phyloP scores from a whole-genome alignment of 176 grass and related monocot genomes.

The Saccharum officinarum region DNA sequence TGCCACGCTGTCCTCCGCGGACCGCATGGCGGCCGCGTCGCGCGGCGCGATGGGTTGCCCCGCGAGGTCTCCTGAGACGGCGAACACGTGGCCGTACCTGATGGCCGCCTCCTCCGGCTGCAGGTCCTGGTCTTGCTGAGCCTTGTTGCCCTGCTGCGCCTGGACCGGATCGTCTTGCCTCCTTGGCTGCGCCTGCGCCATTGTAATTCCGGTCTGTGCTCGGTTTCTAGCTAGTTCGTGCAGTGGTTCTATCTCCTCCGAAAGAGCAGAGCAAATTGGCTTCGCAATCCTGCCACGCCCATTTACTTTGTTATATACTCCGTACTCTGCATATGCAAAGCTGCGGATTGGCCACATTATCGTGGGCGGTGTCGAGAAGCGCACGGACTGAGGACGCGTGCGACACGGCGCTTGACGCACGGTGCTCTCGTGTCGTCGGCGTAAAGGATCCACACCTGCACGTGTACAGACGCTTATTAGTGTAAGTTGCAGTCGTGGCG shows the following conservation, averaged over 20 bases:
- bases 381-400: not conserved
- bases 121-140: not conserved
- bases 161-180: not conserved
- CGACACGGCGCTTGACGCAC: not conserved
- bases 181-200: constrained; percentile 26
- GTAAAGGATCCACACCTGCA: not conserved
- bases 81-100: constrained; percentile 64
- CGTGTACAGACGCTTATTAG: not conserved
- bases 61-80: constrained; percentile 53
- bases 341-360: not conserved
- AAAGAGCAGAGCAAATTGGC: too few relatives aligned
- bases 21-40: constrained; percentile 63
- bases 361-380: not conserved
- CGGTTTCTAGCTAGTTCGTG: not conserved
- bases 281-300: not conserved
- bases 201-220: not conserved
- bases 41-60: constrained; percentile 42
- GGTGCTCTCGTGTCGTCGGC: not conserved
- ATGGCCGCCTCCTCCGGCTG: constrained; percentile 23
- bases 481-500: not conserved
- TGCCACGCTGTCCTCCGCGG: constrained; percentile 44
- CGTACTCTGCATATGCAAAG: not conserved
- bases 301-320: not conserved
- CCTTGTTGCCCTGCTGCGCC: not conserved
- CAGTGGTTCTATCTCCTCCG: not conserved